phyloP scores from a whole-genome alignment of 2,329 filamentous ascomycete species.

The Penicillium paneum region DNA sequence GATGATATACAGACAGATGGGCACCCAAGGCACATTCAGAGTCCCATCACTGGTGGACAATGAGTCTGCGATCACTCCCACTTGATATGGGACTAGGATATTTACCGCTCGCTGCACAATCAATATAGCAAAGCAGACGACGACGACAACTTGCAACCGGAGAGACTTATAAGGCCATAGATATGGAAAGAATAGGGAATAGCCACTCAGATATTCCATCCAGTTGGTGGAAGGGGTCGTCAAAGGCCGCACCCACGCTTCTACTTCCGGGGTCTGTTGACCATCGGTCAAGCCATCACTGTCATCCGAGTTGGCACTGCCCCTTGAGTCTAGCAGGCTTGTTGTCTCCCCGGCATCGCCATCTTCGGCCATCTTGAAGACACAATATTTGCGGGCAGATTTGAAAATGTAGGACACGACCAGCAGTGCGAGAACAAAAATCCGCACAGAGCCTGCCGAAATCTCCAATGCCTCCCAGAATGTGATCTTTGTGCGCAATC shows the following conservation, averaged over 20 bases:
- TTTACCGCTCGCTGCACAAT: slow-evolving; percentile 77
- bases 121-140: slow-evolving; percentile 77
- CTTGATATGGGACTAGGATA: slow-evolving; percentile 73
- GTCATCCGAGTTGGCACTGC: background rate
- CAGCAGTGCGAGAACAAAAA: slow-evolving; percentile 63
- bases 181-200: slow-evolving; percentile 72
- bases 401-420: slow-evolving; percentile 56
- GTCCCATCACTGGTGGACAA: slow-evolving; percentile 41
- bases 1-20: slow-evolving; percentile 69
- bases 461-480: background rate
- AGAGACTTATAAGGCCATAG: slow-evolving; percentile 69
- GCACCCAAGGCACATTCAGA: slow-evolving; percentile 56
- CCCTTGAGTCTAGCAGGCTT: background rate
- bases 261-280: background rate
- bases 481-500: slow-evolving; percentile 29
- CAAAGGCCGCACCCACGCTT: slow-evolving; percentile 81
- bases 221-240: slow-evolving; percentile 82
- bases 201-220: slow-evolving; percentile 89
- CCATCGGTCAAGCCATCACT: background rate
- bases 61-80: slow-evolving; percentile 66
- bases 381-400: slow-evolving; percentile 9
- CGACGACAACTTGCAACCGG: slow-evolving; percentile 68
- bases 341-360: background rate
- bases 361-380: background rate
- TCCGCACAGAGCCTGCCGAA: slow-evolving; percentile 61